These are phyloP conservation scores for Colletotrichum sp. DNA, from an alignment of 2,329 filamentous ascomycete genomes.

Conservation along the genomic window DNA sequence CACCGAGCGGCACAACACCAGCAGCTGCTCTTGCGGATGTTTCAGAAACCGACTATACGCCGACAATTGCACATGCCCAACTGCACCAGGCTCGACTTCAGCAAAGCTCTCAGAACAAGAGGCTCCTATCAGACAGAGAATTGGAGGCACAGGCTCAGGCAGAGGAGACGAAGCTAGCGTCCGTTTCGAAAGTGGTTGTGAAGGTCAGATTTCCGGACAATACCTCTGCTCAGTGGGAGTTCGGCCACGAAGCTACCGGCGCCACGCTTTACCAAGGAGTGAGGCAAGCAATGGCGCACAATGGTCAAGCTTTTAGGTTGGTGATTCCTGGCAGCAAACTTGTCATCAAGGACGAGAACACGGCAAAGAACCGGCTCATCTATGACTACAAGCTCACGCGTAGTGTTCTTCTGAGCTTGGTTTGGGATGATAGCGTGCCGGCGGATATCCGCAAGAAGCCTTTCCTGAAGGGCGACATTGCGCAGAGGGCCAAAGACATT, in stretches of 20 bases:
- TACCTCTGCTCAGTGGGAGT: constrained; percentile 74
- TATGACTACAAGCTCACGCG: constrained; percentile 72
- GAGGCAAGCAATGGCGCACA: constrained; percentile 68
- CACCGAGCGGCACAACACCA: constrained; percentile 76
- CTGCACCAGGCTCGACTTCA: constrained; percentile 73
- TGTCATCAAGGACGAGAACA: constrained; percentile 50
- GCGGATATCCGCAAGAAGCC: constrained; percentile 55
- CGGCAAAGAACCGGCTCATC: constrained; percentile 65
- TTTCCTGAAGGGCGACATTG: constrained; percentile 63
- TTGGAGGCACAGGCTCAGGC: constrained; percentile 71
- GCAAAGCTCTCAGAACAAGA: constrained; percentile 69
- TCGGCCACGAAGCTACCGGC: constrained; percentile 71
- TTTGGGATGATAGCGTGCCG: constrained; percentile 72
- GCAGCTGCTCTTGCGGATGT: constrained; percentile 71
- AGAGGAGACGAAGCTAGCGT: constrained; percentile 67
- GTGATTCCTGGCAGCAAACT: constrained; percentile 63
- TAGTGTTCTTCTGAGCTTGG: constrained; percentile 75
- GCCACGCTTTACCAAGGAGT: constrained; percentile 77
- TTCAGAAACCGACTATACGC: constrained; percentile 77
- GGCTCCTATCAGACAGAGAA: constrained; percentile 83
- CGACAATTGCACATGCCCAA: constrained; percentile 76
- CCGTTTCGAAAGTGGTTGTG: constrained; percentile 71
- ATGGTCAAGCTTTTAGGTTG: constrained; percentile 72
- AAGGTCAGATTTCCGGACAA: constrained; percentile 90
- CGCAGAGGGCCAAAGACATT: constrained; percentile 68